Conservation (phyloP, 257 asterid species). For the Paulownia fortunei region DNA sequence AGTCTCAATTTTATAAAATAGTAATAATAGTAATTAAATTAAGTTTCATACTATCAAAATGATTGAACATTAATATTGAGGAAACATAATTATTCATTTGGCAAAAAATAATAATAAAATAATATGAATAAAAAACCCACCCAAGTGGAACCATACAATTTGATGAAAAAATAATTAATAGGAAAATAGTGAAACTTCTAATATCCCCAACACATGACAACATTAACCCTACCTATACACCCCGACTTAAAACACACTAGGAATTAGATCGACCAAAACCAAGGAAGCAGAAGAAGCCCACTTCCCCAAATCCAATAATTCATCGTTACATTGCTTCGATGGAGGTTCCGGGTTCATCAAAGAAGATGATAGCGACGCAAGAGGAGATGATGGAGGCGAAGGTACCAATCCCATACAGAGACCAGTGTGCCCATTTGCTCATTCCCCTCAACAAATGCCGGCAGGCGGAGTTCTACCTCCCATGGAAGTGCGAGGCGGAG, state of each 20-base stretch:
- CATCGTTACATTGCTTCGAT: conserved; percentile 36
- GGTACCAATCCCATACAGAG: conserved; percentile 83
- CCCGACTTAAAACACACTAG: not conserved
- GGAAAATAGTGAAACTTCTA: not conserved
- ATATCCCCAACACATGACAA: not conserved
- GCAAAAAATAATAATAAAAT: not conserved
- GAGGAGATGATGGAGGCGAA: conserved; percentile 82
- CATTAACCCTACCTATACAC: not conserved
- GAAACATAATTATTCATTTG: not conserved
- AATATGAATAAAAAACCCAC: not conserved
- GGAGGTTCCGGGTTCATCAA: conserved; percentile 94
- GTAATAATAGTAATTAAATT: too few species aligned
- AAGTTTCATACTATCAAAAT: not conserved
- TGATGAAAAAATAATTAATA: not conserved
- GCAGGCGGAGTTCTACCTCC: conserved; percentile 82
- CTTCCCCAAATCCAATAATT: conserved; percentile 22
- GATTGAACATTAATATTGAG: not conserved
- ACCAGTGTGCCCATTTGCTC: conserved; percentile 93
- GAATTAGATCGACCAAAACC: conserved; percentile 21
- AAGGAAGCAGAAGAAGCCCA: conserved; percentile 22
- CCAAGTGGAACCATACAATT: not conserved
- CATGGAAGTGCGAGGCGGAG: conserved; percentile 91
- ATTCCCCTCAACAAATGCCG: conserved; percentile 94
- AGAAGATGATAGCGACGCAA: conserved; percentile 96
- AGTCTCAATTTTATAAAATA: too few species aligned